Percentiles rank a stretch among this genome's conserved stretches.
phyloP scores from a whole-genome alignment of 2,329 filamentous ascomycete species.

The Dactylellina sp. region DNA sequence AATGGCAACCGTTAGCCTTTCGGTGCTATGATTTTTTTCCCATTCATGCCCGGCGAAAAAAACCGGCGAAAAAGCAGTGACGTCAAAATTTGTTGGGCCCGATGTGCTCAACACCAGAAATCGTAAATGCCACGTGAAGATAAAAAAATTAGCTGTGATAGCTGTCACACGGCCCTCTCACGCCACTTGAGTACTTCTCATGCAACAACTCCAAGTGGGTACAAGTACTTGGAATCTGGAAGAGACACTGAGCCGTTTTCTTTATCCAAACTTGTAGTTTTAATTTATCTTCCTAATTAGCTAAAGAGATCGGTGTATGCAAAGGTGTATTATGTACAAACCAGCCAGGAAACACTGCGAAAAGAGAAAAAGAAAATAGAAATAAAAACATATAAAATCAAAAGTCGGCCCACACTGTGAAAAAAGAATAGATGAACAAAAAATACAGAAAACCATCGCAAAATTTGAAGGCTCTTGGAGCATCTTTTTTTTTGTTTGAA shows the following conservation, averaged over 20 bases:
- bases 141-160: constrained; percentile 22
- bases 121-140: constrained; percentile 35
- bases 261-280: not conserved
- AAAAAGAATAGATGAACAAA: too few species aligned
- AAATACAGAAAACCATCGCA: too few species aligned
- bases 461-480: too few species aligned
- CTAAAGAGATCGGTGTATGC: too few species aligned
- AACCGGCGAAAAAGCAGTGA: constrained; percentile 18
- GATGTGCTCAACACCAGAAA: constrained; percentile 14
- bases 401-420: not conserved
- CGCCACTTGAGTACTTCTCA: not conserved
- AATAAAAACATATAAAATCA: not conserved
- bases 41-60: not conserved
- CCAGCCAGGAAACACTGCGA: not conserved
- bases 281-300: not conserved
- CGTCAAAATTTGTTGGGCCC: constrained; percentile 31
- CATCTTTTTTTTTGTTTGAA: too few species aligned
- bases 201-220: too few species aligned
- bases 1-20: not conserved
- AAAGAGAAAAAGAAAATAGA: not conserved
- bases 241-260: too few species aligned
- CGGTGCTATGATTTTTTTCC: not conserved
- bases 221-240: not conserved
- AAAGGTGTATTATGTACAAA: not conserved
- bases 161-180: constrained; percentile 16